A percentile compares a stretch with the other conserved stretches of the same genome.
These are phyloP conservation scores for Exutisphaerella laricina DNA, from an alignment of 2,329 filamentous ascomycete genomes.

Conservation along the genomic window DNA sequence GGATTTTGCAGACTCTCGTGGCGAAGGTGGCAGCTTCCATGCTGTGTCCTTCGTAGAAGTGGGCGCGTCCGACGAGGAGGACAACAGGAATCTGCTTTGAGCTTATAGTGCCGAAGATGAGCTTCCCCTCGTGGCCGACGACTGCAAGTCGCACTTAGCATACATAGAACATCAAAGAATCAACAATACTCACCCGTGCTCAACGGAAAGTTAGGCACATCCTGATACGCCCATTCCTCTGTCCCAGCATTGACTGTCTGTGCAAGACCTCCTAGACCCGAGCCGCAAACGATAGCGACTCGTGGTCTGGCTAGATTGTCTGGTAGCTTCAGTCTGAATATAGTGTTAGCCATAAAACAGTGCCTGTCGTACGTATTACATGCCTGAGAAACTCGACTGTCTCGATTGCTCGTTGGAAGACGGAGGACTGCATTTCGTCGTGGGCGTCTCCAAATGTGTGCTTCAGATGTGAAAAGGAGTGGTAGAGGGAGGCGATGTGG, in stretches of 20 bases:
- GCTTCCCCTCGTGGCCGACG: conserved; percentile 58
- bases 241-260: conserved; percentile 47
- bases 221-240: conserved; percentile 52
- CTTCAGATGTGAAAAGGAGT: conserved; percentile 28
- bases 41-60: conserved; percentile 63
- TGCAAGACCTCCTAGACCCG: conserved; percentile 57
- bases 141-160: conserved; percentile 36
- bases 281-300: conserved; percentile 61
- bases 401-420: conserved; percentile 43
- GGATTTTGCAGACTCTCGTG: conserved; percentile 57
- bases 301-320: conserved; percentile 46
- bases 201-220: conserved; percentile 57
- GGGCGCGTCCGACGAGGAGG: conserved; percentile 59
- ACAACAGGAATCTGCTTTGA: conserved; percentile 50
- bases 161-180: not conserved
- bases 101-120: conserved; percentile 58
- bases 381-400: conserved; percentile 48
- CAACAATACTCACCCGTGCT: conserved; percentile 49
- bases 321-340: conserved; percentile 49
- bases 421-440: conserved; percentile 30
- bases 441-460: conserved; percentile 29
- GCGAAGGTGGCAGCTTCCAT: conserved; percentile 60
- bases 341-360: too few relatives aligned
- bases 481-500: conserved; percentile 31
- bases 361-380: too few relatives aligned